These are phyloP conservation scores for Neospermospora avenae DNA, from an alignment of 2,329 filamentous ascomycete species.

Conservation along the genomic window DNA sequence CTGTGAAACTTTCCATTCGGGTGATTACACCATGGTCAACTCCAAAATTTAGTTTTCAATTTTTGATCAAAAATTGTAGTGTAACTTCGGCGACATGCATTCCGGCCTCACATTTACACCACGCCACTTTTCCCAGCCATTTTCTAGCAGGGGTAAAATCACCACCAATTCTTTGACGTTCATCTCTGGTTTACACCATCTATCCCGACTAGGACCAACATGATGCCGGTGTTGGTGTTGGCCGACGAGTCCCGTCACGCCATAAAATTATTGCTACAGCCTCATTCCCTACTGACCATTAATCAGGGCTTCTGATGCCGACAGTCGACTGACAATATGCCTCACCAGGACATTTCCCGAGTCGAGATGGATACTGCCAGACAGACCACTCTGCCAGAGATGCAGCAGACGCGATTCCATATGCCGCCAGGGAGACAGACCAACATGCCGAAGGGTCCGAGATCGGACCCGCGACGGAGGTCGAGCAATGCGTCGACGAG, in stretches of 20 bases:
- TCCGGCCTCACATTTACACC: no score
- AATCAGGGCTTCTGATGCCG: neutral
- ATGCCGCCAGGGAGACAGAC: slow-evolving; percentile 1
- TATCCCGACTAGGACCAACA: neutral
- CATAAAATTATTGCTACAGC: neutral
- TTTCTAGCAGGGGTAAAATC: no score
- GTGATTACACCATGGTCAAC: no score
- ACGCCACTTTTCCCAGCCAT: no score
- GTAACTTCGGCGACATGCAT: no score
- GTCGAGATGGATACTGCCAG: neutral
- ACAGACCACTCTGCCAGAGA: neutral
- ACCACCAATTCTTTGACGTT: no score
- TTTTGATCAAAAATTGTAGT: no score
- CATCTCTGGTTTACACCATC: no score
- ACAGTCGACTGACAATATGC: neutral
- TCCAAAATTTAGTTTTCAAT: no score
- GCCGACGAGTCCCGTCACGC: neutral
- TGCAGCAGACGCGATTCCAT: neutral
- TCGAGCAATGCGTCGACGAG: slow-evolving; percentile 1
- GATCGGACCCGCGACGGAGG: no score
- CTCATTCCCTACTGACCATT: neutral
- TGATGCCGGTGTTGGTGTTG: neutral
- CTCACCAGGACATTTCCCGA: neutral
- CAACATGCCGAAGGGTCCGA: neutral
- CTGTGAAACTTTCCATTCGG: no score